Base-by-base conservation (phyloP, 164 flowering plant species). In the Platanus orientalis region DNA sequence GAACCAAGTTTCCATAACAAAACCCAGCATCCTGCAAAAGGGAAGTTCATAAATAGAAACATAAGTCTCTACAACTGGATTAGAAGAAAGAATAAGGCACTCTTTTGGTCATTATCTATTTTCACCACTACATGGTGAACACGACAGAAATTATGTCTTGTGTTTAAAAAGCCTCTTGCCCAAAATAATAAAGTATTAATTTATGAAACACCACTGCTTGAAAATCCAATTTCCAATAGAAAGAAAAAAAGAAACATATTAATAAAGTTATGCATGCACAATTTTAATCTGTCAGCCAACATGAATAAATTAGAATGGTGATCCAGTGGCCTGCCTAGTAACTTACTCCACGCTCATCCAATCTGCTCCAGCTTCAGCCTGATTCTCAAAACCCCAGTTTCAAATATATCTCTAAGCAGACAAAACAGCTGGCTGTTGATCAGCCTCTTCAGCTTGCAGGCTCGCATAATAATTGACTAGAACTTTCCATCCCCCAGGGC, bases 401-500 rank as follows among this genome's bases (percentile, higher is more conserved):
- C 6, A 25, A 25, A 20, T 23, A 9, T 24, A 52, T 52, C 7
- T 26, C 29, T 52, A 52, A 25, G 55, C 28, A 52, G 55, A 52
- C 29, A 52, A 52, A 24, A 52, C 29, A 25, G 55, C 55, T 24
- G 55, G 29, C 14, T 25, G 30, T 23, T 23, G 55, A 25, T 16
- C 55, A 25, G 55, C 30, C 29, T 52, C 55, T 10, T 52, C 55
- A 1, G 17, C 28, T 52, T 52, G 55, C 68, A 80, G 54, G 52
- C 81, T 80, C 60, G 73, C 87, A 30, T 83, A 83, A 75, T 83
- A 83, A 0, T 81, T 83, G 1, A 79, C 83, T 62, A 83, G 64
- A 14, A 83, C 87, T 63, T 79, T 71, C 85, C 85, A 83, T 6
- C 88, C 88, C 58, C 81, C 78, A 7, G 82, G 84, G 77, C 85